These are phyloP conservation scores for Thecaphora frezii DNA, from an alignment of 1,284 basidiomycete genomes.

Conservation along the genomic window DNA sequence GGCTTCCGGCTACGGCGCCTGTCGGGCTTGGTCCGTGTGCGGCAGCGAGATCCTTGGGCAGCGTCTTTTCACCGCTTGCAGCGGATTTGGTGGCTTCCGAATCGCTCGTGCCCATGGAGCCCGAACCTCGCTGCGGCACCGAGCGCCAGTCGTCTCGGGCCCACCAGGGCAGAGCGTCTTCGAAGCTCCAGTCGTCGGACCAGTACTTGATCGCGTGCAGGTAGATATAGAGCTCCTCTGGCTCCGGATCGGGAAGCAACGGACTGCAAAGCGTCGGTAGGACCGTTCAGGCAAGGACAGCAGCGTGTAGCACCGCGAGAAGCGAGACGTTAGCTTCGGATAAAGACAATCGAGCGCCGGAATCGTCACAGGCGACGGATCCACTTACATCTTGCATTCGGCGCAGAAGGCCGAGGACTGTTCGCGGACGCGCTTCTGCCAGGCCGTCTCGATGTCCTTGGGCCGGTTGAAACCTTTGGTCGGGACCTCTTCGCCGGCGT, in stretches of 20 bases:
- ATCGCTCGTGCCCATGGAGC: constrained; percentile 1
- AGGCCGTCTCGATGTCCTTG: constrained; percentile 30
- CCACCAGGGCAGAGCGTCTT: constrained; percentile 58
- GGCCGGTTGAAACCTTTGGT: constrained; percentile 29
- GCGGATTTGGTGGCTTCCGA: no score
- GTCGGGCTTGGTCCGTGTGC: constrained; percentile 12
- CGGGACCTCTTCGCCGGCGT: constrained; percentile 11
- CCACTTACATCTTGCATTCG: constrained; percentile 38
- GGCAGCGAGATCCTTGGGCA: constrained; percentile 16
- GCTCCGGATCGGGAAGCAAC: constrained; percentile 48
- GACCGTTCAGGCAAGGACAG: no score
- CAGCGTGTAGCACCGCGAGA: no score
- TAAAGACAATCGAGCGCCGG: neutral
- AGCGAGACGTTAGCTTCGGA: no score
- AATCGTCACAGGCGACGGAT: neutral
- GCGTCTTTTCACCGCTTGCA: constrained; percentile 11
- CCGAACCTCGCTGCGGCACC: constrained; percentile 10
- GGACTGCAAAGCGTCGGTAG: constrained; percentile 26
- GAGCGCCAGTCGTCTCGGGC: constrained; percentile 43
- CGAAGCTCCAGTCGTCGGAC: constrained; percentile 55
- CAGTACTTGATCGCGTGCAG: constrained; percentile 59
- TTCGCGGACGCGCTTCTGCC: constrained; percentile 31
- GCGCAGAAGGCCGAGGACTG: constrained; percentile 42
- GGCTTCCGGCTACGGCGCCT: no score
- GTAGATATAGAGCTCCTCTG: constrained; percentile 55